Percentiles rank a stretch among this genome's conserved stretches.
Conservation (phyloP, 139 green algal species). For the Chlorella sp. region DNA sequence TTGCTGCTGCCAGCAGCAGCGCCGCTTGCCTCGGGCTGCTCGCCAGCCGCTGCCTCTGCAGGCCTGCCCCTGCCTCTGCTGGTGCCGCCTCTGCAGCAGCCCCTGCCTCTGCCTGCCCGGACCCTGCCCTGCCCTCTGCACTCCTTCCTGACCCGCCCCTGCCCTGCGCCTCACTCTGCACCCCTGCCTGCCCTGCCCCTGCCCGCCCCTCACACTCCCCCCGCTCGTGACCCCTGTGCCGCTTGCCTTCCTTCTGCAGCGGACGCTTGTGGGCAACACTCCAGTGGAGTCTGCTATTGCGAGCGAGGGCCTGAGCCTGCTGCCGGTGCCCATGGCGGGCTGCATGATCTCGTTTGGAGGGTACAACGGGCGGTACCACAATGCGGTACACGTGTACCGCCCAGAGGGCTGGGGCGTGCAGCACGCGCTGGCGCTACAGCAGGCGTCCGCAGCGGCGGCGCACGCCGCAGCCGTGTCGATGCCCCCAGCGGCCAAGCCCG, state of each 20-base stretch:
- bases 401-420: slow-evolving; percentile 25
- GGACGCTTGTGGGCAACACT: slow-evolving; percentile 51
- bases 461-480: background rate
- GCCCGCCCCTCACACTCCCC: too few species aligned
- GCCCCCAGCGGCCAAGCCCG: background rate
- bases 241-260: slow-evolving; percentile 24
- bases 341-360: slow-evolving; percentile 77
- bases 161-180: too few species aligned
- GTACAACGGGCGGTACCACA: slow-evolving; percentile 80
- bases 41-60: too few species aligned
- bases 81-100: too few species aligned
- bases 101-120: too few species aligned
- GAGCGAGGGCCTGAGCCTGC: slow-evolving; percentile 54
- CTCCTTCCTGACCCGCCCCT: too few species aligned
- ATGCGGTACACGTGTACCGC: slow-evolving; percentile 58
- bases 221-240: too few species aligned
- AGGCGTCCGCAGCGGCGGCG: background rate
- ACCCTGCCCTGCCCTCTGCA: too few species aligned
- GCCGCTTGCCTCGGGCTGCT: too few species aligned
- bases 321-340: slow-evolving; percentile 51
- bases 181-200: too few species aligned
- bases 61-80: too few species aligned
- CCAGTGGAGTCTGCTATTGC: slow-evolving; percentile 49
- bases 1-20: too few species aligned
- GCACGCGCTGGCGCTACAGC: background rate